phyloP scores from a whole-genome alignment of 768 basidiomycete species.

The Rhizopogon salebrosus region DNA sequence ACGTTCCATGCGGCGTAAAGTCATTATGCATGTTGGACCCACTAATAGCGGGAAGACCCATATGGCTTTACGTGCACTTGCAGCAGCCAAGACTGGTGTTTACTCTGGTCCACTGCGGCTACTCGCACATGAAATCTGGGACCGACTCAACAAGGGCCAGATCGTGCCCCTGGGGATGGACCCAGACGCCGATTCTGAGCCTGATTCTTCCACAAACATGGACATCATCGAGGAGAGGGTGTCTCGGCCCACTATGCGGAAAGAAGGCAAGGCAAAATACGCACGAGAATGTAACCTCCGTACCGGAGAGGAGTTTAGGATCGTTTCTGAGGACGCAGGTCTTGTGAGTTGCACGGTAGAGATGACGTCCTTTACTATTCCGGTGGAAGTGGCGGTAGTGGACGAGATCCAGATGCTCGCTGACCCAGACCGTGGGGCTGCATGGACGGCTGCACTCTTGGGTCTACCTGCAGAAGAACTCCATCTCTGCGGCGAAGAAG shows the following conservation, averaged over 20 bases:
- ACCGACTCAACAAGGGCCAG: conserved; percentile 83
- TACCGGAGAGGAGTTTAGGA: conserved; percentile 86
- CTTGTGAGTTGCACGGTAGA: conserved; percentile 89
- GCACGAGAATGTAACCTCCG: conserved; percentile 75
- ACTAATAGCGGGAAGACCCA: conserved; percentile 98
- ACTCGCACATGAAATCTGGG: conserved; percentile 93
- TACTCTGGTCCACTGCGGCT: conserved; percentile 92
- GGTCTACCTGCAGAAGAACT: conserved; percentile 74
- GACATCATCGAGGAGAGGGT: conserved; percentile 17
- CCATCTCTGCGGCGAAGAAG: conserved; percentile 94
- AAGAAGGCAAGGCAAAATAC: conserved; percentile 40
- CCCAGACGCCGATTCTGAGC: conserved; percentile 32
- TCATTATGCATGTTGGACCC: conserved; percentile 95
- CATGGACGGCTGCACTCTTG: conserved; percentile 81
- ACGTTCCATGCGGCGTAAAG: conserved; percentile 59
- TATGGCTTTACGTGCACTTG: conserved; percentile 84
- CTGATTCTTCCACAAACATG: conserved; percentile 32
- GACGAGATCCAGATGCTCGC: conserved; percentile 98
- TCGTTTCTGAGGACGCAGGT: conserved; percentile 51
- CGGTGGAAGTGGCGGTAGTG: conserved; percentile 79
- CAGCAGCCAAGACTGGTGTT: conserved; percentile 63
- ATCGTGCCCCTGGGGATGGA: conserved; percentile 71
- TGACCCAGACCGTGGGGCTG: conserved; percentile 69
- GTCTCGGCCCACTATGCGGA: conserved; percentile 23
- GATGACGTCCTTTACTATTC: conserved; percentile 54